Evolutionary conservation across 1,284 basidiomycete species (phyloP).

Genomic region (Phaffia rhodozyma): DNA sequence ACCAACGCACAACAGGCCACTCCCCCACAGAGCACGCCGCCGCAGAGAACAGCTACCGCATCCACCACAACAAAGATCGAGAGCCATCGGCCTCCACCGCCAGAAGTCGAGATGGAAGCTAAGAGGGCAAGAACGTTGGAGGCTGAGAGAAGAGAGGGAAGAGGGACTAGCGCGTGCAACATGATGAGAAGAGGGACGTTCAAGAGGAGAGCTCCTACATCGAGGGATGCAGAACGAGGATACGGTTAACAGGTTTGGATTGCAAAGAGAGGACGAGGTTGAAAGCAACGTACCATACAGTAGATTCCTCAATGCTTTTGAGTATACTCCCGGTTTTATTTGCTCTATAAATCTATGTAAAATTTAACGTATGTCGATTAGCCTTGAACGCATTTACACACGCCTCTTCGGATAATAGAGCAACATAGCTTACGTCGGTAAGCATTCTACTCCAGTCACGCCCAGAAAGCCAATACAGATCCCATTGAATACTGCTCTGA

Average conservation of each 20-base stretch:
- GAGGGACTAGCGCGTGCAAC: constrained; percentile 22
- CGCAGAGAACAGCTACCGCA: constrained; percentile 19
- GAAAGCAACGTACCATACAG: constrained; percentile 16
- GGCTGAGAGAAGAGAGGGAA: constrained; percentile 12
- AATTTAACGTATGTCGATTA: neutral
- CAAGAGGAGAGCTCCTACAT: constrained; percentile 15
- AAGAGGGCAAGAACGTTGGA: constrained; percentile 22
- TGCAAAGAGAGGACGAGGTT: neutral
- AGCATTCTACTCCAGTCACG: constrained; percentile 23
- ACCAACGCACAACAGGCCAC: constrained; percentile 7
- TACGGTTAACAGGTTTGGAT: neutral
- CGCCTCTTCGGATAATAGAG: neutral
- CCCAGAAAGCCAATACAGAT: constrained; percentile 25
- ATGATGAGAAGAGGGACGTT: constrained; percentile 24
- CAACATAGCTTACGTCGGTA: constrained; percentile 18
- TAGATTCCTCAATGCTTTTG: constrained; percentile 21
- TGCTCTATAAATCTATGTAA: constrained; percentile 19
- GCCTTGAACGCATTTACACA: neutral
- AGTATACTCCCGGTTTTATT: constrained; percentile 18
- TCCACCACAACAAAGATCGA: constrained; percentile 15
- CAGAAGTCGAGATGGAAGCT: constrained; percentile 4
- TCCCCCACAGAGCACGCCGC: constrained; percentile 18
- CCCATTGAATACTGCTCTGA: constrained; percentile 21
- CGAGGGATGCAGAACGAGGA: neutral
- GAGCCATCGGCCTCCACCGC: constrained; percentile 1